Conservation (phyloP, 495 filamentous ascomycete species). For the Chlorociboria aeruginascens region DNA sequence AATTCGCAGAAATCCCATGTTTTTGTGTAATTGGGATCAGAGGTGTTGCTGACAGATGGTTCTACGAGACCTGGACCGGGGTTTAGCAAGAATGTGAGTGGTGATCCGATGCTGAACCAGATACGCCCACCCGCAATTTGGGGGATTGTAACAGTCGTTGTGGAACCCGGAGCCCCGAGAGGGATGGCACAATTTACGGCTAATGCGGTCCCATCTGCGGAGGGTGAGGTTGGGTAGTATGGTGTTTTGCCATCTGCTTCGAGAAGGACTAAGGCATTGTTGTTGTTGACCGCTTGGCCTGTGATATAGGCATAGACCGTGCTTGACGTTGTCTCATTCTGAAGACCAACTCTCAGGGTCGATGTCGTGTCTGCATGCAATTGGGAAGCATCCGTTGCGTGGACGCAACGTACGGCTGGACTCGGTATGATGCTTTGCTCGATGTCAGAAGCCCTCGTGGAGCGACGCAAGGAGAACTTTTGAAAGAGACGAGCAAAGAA, state of each 20-base stretch:
- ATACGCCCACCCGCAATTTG: slow-evolving; percentile 54
- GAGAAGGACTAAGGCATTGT: slow-evolving; percentile 47
- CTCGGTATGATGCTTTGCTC: no score
- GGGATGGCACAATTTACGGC: slow-evolving; percentile 46
- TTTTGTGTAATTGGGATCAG: slow-evolving; percentile 52
- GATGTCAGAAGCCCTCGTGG: no score
- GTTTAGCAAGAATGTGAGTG: slow-evolving; percentile 60
- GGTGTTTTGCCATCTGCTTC: slow-evolving; percentile 34
- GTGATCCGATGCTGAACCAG: slow-evolving; percentile 50
- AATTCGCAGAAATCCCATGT: slow-evolving; percentile 65
- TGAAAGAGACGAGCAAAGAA: no score
- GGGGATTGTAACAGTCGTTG: slow-evolving; percentile 49
- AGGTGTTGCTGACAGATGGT: slow-evolving; percentile 51
- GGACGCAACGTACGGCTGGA: no score
- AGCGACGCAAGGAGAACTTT: no score
- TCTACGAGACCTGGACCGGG: slow-evolving; percentile 59
- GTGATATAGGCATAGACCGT: slow-evolving; percentile 62
- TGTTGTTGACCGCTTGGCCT: slow-evolving; percentile 48
- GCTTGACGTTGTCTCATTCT: slow-evolving; percentile 49
- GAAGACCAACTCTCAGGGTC: slow-evolving; percentile 41
- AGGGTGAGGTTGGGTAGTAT: slow-evolving; percentile 44
- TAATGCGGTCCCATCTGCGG: slow-evolving; percentile 31
- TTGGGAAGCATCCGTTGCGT: no score
- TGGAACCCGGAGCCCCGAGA: slow-evolving; percentile 48
- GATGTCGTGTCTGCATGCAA: not conserved